Evolutionary conservation across 164 flowering plant species (phyloP), one percentile per base, ranked within the genome.

Genomic region (Annona squamosa): DNA sequence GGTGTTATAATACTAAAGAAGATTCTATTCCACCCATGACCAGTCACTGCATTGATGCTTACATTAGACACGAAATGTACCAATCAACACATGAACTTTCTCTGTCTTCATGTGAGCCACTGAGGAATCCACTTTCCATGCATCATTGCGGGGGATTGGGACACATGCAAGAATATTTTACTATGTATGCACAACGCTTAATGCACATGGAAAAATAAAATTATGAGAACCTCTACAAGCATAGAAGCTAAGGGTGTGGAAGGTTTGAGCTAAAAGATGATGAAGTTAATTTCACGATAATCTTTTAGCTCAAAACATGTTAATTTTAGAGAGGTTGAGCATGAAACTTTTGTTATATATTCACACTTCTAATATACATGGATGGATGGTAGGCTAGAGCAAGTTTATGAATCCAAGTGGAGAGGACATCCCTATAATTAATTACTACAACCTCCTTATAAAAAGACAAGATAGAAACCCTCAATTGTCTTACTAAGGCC

Each of bases 11-110:
- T 62, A 71, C 45, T 57, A 67, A 75, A 71, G 82, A 82, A 82
- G 82, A 82, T 79, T 79, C 84, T 79, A 82, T 82, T 79, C 84
- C 77, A 77, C 68, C 68, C 67, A 65, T 42, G 75, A 74, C n/a
- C 76, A 69, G 63, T 65, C 64, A 45, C 65, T 65, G 37, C 74
- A 46, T 19, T 16, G 66, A 47, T 56, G 37, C 19, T 46, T 59
- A 16, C 56, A 70, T 66, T 19, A n/a, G 44, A 52, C 70, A 71
- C 9, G 70, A n/a, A 41, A 65, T 71, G 65, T 17, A 66, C 67
- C 56, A 2, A 18, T 63, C 75, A 71, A 75, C 81, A 76, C 81
- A 78, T 76, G 79, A 78, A 46, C 79, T 71, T 68, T 74, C 76
- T 74, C 75, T 42, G 63, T 71, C 73, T 46, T 66, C 83, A 81